Base-by-base conservation (phyloP, 768 basidiomycete species). In the Calocybe gangraenosa region DNA sequence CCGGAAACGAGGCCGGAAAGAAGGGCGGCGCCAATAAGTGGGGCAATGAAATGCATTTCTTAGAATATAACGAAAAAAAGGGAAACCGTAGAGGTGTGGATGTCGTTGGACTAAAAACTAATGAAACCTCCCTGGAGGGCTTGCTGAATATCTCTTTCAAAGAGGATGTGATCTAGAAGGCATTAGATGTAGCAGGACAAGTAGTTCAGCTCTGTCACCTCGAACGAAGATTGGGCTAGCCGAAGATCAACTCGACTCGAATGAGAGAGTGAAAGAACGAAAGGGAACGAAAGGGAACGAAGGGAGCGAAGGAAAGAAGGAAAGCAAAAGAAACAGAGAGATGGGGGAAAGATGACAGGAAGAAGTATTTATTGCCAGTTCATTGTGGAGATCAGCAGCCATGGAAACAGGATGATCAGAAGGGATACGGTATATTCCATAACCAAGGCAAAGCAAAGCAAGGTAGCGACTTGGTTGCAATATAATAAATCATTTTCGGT, bases 241-340 rank as follows among this genome's bases (percentile, higher is more conserved):
- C 75, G 79, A 79, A 70, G 69, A 68, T 79, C 84, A 75, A 83
- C 76, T 79, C 79, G 80, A 80, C 76, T 61, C 67, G 63, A 59
- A 59, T 60, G 65, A 70, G 67, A 63, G 66, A 66, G 59, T 69
- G 65, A 65, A 58, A 69, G 63, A 68, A 66, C 55, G 67, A 65
- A 64, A n/a, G 52, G 57, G 57, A 59, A 60, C 7, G 23, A 42
- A 65, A 52, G 59, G 58, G 58, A 49, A 58, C 61, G 67, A 69
- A 65, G 61, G 70, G 68, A 66, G 67, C 66, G 62, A 72, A 67
- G 63, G 58, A 57, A 54, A 40, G 44, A 53, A 45, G n/a, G n/a
- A n/a, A n/a, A n/a, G n/a, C n/a, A n/a, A n/a, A n/a, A n/a, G n/a
- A n/a, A n/a, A n/a, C n/a, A 52, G 40, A 57, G 53, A 58, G 54